Evolutionary conservation across 2,329 filamentous ascomycete species (phyloP), one percentile per base, ranked within the genome.

Genomic region (Fonsecaea multimorphosa): DNA sequence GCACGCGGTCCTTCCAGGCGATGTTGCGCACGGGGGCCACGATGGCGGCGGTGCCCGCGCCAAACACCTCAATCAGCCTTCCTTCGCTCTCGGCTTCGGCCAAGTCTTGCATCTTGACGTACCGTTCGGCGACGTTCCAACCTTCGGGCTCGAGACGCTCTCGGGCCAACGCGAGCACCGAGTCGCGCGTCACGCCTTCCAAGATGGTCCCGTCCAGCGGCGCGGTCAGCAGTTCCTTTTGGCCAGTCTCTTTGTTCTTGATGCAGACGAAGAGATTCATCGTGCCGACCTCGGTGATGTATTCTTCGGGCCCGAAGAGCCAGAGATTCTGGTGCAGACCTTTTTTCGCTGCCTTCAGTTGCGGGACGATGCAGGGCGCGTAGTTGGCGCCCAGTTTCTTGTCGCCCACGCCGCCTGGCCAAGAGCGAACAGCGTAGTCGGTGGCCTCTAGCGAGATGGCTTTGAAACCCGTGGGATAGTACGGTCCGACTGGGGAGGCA

Each of bases 311-410:
- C 51, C 93, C 93, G 76, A 98, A 99, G 34, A 99, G 83, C 95
- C 95, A 99, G 61, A 99, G 85, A 80, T 98, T 99, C 83, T 99
- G 95, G 81, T 98, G 94, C 85, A 93, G 97, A 24, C 95, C 95
- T 63, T 93, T 88, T 78, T 89, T 91, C 53, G 93, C 92, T 49
- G 95, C 95, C 80, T 97, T 87, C 74, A 95, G 87, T 81, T 99
- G 95, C 19, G 95, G 95, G n/a, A 98, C 84, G 74, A 99, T 94
- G 83, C 95, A 98, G 5, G 95, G 95, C n/a, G 95, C 95, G 78
- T 99, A 99, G 86, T 99, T 99, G 75, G 94, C 95, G 68, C 95
- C 95, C 36, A 99, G 88, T 84, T 99, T 99, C 87, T 95, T 96
- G 83, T 98, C 93, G 73, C 95, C 95, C 34, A 97, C 94, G 76